Evolutionary conservation across 768 basidiomycete genomes (phyloP).

Genomic region (Termitomyces sp.): DNA sequence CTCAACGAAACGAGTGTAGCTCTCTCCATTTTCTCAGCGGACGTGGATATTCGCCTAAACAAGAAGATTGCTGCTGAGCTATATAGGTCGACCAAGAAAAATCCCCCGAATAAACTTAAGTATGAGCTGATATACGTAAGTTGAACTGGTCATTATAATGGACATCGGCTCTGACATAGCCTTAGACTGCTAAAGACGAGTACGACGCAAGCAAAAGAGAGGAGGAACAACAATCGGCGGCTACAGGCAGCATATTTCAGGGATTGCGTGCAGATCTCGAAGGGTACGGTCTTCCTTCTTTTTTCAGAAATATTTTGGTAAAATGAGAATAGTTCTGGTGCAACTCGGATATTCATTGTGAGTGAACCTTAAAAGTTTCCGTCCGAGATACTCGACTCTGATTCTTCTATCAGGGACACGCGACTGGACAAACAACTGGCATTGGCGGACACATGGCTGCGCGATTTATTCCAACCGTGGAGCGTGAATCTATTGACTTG

Average conservation of each 20-base stretch:
- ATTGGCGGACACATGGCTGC: constrained; percentile 64
- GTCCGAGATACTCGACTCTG: neutral
- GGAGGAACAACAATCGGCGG: constrained; percentile 55
- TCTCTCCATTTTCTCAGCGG: constrained; percentile 64
- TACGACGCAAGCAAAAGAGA: constrained; percentile 73
- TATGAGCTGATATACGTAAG: constrained; percentile 85
- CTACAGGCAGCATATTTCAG: constrained; percentile 81
- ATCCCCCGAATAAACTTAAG: constrained; percentile 71
- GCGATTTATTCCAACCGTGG: constrained; percentile 93
- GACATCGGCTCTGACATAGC: neutral
- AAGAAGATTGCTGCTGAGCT: constrained; percentile 72
- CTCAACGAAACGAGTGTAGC: constrained; percentile 54
- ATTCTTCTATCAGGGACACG: constrained; percentile 67
- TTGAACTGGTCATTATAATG: constrained; percentile 7
- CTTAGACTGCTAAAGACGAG: constrained; percentile 78
- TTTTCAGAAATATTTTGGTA: neutral
- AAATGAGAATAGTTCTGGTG: constrained; percentile 48
- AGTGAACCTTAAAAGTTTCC: constrained; percentile 18
- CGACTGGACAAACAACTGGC: constrained; percentile 92
- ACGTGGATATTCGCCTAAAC: constrained; percentile 62
- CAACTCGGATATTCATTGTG: constrained; percentile 84
- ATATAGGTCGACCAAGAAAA: constrained; percentile 92
- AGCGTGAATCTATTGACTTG: constrained; percentile 89
- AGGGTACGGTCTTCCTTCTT: constrained; percentile 44
- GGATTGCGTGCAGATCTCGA: constrained; percentile 86